Evolutionary conservation across 139 green algal genomes (phyloP).

Genomic region (Micractinium sp.): DNA sequence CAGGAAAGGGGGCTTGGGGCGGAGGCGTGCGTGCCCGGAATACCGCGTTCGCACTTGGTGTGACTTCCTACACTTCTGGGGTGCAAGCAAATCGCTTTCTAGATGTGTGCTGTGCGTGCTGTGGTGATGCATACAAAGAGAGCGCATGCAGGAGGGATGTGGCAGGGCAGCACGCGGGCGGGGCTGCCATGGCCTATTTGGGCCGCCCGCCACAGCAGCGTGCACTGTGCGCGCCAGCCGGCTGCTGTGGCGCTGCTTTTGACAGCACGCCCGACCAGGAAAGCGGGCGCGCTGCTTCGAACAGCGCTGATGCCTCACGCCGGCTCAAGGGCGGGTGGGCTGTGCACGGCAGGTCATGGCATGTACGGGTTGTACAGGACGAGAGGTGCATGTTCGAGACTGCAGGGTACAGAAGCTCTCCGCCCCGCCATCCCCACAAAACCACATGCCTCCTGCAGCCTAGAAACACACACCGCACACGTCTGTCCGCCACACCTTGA

Average conservation of each 20-base stretch:
- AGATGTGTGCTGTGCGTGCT: no score
- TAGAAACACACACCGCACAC: no score
- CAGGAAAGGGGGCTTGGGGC: no score
- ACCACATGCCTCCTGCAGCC: no score
- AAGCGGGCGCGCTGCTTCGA: slow-evolving; percentile 30
- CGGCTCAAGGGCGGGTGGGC: background rate
- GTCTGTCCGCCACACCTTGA: no score
- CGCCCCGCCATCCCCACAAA: no score
- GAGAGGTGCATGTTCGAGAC: background rate
- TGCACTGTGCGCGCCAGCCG: background rate
- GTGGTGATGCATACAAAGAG: no score
- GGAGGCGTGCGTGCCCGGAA: no score
- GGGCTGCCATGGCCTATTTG: background rate
- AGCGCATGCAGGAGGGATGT: background rate
- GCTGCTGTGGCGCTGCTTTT: slow-evolving; percentile 27
- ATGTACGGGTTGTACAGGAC: background rate
- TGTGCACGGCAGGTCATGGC: background rate
- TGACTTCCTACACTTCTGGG: no score
- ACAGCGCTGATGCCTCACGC: background rate
- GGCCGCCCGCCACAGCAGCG: background rate
- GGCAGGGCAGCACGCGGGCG: background rate
- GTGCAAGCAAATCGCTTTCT: no score
- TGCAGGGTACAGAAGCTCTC: no score
- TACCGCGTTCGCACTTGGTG: no score
- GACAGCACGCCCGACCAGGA: slow-evolving; percentile 20